A percentile compares a stretch with the other conserved stretches of the same genome.
Evolutionary conservation across 2,329 filamentous ascomycete species (phyloP).

Genomic region (Scedosporium apiospermum): DNA sequence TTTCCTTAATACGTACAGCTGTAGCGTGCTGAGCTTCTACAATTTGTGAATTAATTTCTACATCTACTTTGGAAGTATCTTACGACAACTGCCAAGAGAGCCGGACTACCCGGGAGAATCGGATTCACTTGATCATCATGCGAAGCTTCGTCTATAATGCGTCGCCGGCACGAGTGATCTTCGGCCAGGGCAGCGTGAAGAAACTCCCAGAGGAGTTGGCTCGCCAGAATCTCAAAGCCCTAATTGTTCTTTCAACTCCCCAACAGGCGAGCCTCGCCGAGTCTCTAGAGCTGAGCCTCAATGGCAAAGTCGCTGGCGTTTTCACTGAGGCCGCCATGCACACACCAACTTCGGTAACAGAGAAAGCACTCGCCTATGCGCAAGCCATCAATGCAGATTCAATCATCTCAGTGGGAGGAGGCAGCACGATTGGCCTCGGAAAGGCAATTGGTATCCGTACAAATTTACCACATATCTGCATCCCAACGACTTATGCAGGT

Average conservation of each 20-base stretch:
- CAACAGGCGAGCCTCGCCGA: constrained; percentile 37
- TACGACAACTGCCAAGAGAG: no score
- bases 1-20: no score
- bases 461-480: constrained; percentile 42
- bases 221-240: no score
- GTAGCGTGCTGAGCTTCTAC: no score
- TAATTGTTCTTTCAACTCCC: constrained; percentile 41
- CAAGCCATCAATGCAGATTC: constrained; percentile 37
- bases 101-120: no score
- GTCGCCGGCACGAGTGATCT: no score
- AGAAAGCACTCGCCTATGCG: constrained; percentile 41
- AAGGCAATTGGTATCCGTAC: constrained; percentile 48
- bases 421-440: constrained; percentile 52
- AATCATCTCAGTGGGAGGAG: constrained; percentile 51
- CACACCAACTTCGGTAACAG: constrained; percentile 47
- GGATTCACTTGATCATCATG: no score
- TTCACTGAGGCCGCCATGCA: constrained; percentile 54
- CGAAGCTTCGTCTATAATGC: no score
- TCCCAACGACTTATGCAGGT: constrained; percentile 53
- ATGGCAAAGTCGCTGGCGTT: constrained; percentile 15
- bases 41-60: no score
- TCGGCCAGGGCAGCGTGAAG: no score
- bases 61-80: no score
- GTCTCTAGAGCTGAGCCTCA: constrained; percentile 10
- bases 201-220: no score